A percentile compares a stretch with the other conserved stretches of the same genome.
These are phyloP conservation scores for Magnolia officinalis DNA, from an alignment of 164 flowering plant species.

Conservation along the genomic window DNA sequence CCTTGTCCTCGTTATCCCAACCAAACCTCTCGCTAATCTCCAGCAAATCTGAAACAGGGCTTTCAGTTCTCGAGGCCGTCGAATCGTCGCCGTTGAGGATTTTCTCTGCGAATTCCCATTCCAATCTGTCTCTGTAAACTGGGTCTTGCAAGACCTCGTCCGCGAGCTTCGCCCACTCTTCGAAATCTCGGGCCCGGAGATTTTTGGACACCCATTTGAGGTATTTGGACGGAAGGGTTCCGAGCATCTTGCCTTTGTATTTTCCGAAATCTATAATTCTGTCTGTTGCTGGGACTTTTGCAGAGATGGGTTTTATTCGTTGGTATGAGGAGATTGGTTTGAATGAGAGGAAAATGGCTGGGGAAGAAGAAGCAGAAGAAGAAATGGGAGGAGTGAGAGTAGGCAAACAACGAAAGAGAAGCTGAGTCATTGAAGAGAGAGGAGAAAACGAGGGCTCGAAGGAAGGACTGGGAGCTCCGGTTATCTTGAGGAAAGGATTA, in stretches of 20 bases:
- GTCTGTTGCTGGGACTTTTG: constrained; percentile 53
- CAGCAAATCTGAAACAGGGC: constrained; percentile 40
- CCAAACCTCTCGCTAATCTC: constrained; percentile 68
- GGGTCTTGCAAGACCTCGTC: constrained; percentile 82
- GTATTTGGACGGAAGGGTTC: constrained; percentile 73
- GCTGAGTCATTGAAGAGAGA: neutral
- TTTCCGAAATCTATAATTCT: constrained; percentile 67
- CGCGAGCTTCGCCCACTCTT: constrained; percentile 65
- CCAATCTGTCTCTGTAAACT: constrained; percentile 61
- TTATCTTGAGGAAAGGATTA: too few species aligned
- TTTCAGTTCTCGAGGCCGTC: neutral
- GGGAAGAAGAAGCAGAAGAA: constrained; percentile 2
- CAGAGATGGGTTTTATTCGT: constrained; percentile 1
- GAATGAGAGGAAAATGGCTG: neutral
- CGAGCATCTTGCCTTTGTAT: constrained; percentile 72
- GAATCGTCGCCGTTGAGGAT: constrained; percentile 35
- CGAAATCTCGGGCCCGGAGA: constrained; percentile 54
- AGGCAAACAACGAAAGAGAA: neutral
- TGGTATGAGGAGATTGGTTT: constrained; percentile 3
- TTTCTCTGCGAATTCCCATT: constrained; percentile 70
- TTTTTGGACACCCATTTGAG: constrained; percentile 77
- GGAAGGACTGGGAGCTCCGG: too few species aligned
- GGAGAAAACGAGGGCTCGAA: neutral
- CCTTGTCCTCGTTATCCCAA: constrained; percentile 70
- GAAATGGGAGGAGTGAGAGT: neutral